Conservation (phyloP, 495 filamentous ascomycete species). For the Lindgomyces ingoldianus region DNA sequence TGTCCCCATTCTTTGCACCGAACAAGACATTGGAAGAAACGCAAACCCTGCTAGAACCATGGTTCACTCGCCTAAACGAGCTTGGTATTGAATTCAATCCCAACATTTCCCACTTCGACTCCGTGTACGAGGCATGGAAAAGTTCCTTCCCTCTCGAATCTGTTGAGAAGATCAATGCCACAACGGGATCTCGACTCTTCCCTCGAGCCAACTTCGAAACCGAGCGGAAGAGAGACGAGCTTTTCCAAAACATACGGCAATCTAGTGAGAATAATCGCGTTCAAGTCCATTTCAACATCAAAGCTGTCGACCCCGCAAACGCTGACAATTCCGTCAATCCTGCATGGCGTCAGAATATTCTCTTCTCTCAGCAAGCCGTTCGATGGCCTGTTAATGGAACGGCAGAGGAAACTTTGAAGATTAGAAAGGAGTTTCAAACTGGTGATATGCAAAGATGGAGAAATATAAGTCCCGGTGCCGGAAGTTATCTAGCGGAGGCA, state of each 20-base stretch:
- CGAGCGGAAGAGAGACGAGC: conserved; percentile 26
- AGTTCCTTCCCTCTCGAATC: conserved; percentile 17
- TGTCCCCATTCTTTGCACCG: conserved; percentile 33
- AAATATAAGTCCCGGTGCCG: conserved; percentile 30
- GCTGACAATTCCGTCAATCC: conserved; percentile 36
- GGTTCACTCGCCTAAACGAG: conserved; percentile 21
- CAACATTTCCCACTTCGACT: conserved; percentile 28
- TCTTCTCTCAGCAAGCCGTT: conserved; percentile 31
- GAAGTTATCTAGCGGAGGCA: conserved; percentile 33
- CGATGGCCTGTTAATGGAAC: conserved; percentile 29
- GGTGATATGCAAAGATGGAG: conserved; percentile 32
- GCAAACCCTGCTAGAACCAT: conserved; percentile 22
- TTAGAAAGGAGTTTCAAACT: conserved; percentile 21
- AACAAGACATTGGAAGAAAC: conserved; percentile 24
- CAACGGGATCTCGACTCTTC: conserved; percentile 27
- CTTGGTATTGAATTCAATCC: conserved; percentile 25
- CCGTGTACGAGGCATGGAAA: conserved; percentile 29
- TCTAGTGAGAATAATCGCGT: conserved; percentile 29
- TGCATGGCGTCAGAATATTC: conserved; percentile 31
- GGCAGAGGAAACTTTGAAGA: conserved; percentile 19
- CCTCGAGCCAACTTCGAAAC: conserved; percentile 31
- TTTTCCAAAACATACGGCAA: conserved; percentile 16
- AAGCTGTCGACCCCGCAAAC: conserved; percentile 26
- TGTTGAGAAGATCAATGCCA: conserved; percentile 26
- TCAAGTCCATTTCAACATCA: conserved; percentile 34